Conservation (phyloP, 192 early-diverging fungal species). For the Linnemannia elongata region DNA sequence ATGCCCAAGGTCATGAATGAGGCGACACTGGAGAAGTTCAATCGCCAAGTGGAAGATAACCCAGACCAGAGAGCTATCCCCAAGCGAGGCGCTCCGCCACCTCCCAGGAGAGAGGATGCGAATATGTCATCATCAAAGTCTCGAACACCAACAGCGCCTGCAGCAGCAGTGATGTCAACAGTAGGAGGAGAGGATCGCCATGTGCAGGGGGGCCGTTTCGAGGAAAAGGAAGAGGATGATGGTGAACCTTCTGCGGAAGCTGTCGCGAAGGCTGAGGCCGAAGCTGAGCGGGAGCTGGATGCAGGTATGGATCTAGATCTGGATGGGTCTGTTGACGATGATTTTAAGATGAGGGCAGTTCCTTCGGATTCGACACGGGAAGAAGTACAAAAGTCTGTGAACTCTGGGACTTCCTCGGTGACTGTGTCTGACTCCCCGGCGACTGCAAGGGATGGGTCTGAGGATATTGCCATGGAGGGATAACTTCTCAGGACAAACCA, state of each 20-base stretch:
- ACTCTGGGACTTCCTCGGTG: neutral
- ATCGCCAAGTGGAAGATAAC: slow-evolving; percentile 5
- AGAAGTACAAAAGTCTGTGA: neutral
- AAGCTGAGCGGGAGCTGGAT: neutral
- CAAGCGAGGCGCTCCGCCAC: neutral
- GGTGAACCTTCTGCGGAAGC: neutral
- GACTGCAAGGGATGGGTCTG: neutral
- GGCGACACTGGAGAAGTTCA: slow-evolving; percentile 8
- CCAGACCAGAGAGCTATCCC: neutral
- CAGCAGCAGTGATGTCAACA: neutral
- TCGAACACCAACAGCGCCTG: neutral
- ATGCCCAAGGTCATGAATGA: slow-evolving; percentile 56
- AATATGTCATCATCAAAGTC: neutral
- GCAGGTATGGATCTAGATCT: slow-evolving; percentile 13
- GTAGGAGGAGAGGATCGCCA: neutral
- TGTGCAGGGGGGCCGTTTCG: neutral
- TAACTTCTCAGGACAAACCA: no score
- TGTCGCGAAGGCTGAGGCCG: neutral
- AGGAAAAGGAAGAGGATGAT: neutral
- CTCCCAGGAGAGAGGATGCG: neutral
- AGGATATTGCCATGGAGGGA: neutral
- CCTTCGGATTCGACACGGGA: neutral
- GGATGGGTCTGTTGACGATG: neutral
- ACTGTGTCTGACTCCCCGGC: neutral
- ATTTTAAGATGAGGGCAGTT: neutral